Evolutionary conservation across 2,329 filamentous ascomycete genomes (phyloP).

Genomic region (Cadophora sp.): DNA sequence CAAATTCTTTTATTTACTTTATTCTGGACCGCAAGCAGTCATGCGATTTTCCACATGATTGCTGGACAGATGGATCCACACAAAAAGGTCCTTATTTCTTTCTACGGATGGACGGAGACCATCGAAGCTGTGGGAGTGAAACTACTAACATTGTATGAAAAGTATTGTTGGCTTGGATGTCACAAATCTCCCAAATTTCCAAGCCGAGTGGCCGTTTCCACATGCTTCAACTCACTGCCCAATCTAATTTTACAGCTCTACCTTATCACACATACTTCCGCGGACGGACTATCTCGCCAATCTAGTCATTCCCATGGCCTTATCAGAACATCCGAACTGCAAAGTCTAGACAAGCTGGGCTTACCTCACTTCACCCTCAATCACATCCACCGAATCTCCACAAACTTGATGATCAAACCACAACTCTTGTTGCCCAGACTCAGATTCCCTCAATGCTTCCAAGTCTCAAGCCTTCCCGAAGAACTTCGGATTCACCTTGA

Average conservation of each 20-base stretch:
- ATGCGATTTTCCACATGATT: too few relatives aligned
- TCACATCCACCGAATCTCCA: neutral
- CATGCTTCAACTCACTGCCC: neutral
- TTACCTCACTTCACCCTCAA: neutral
- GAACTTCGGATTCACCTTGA: conserved; percentile 26
- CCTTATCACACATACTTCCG: neutral
- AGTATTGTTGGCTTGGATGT: neutral
- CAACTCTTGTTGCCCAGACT: too few relatives aligned
- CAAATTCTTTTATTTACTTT: too few relatives aligned
- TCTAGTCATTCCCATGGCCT: neutral
- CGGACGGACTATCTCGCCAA: neutral
- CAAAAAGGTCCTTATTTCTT: too few relatives aligned
- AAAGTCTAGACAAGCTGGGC: neutral
- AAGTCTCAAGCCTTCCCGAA: conserved; percentile 29
- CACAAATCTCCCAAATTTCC: neutral
- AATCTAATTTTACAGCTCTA: too few relatives aligned
- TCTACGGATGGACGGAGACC: too few relatives aligned
- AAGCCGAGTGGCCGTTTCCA: neutral
- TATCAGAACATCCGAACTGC: neutral
- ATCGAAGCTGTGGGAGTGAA: too few relatives aligned
- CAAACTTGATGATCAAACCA: too few relatives aligned
- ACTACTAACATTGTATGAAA: too few relatives aligned
- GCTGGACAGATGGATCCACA: too few relatives aligned
- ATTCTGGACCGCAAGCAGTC: too few relatives aligned
- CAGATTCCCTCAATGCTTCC: neutral